Conservation (phyloP, 2,329 filamentous ascomycete genomes). For the Penicillium decumbens region DNA sequence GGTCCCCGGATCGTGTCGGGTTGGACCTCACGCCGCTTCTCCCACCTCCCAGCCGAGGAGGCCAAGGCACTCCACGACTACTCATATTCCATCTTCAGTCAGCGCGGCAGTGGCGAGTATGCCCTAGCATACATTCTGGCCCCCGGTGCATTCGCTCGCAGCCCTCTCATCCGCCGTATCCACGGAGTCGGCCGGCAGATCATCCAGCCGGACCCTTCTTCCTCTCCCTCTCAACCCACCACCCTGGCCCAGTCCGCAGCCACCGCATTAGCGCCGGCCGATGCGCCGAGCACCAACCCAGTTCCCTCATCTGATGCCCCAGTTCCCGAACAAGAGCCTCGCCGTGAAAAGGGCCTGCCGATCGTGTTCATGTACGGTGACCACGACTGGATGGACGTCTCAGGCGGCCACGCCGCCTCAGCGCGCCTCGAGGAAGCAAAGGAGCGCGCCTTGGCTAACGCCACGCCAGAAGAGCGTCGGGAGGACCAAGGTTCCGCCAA, state of each 20-base stretch:
- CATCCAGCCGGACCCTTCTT: slow-evolving; percentile 31
- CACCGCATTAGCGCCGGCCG: background rate
- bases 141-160: slow-evolving; percentile 85
- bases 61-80: slow-evolving; percentile 85
- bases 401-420: slow-evolving; percentile 73
- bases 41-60: slow-evolving; percentile 75
- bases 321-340: slow-evolving; percentile 13
- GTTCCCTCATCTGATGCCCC: slow-evolving; percentile 13
- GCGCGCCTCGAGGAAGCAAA: slow-evolving; percentile 71
- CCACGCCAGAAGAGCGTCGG: slow-evolving; percentile 61
- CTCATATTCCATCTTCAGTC: slow-evolving; percentile 87
- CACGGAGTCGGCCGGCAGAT: slow-evolving; percentile 76
- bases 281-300: slow-evolving; percentile 9
- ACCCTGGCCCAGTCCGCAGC: slow-evolving; percentile 7
- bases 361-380: slow-evolving; percentile 95
- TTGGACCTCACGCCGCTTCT: slow-evolving; percentile 91
- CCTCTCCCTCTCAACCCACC: slow-evolving; percentile 11
- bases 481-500: slow-evolving; percentile 75
- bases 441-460: slow-evolving; percentile 55
- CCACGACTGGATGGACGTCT: slow-evolving; percentile 97
- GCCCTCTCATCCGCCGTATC: slow-evolving; percentile 80
- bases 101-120: slow-evolving; percentile 89
- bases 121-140: slow-evolving; percentile 88
- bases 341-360: slow-evolving; percentile 65
- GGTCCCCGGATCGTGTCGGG: slow-evolving; percentile 89